Base-by-base conservation (phyloP, 169 alveolate genomes). In the Cyclospora cayetanensis region DNA sequence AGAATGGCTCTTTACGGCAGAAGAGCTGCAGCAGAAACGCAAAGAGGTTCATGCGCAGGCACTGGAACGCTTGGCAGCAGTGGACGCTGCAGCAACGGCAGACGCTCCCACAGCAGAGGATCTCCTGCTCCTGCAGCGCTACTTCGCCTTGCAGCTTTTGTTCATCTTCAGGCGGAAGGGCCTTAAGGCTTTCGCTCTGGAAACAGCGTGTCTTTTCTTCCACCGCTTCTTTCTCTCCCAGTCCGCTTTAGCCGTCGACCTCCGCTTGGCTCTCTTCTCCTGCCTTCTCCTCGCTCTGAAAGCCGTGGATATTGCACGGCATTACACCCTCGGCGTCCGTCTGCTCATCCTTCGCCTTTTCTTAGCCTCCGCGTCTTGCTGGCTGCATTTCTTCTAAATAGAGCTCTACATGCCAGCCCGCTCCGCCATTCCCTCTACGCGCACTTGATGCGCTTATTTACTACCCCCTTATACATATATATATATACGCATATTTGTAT, bases 221-320 rank as follows among this genome's bases (percentile, higher is more conserved):
- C 90, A 82, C 90, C 74, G 90, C 37, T 82, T 55, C 70, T 55
- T 55, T 55, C 27, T 55, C 27, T 7, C 70, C 7, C 34, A 15
- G 7, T 55, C 70, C n/a, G 7, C 70, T 22, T 22, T 55, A 9
- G 70, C 15, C 9, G 70, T 22, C 37, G 90, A 82, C 60, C n/a
- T 53, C 50, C 90, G 90, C 35, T 55, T 53, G 63, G 63, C 63
- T 63, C 52, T 82, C 41, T 55, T 82, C 41, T 74, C 90, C 63
- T 82, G 90, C 31, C 77, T 82, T 37, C 35, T 82, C 25, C 90
- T 82, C 42, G 90, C 90, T 42, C 90, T 82, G 43, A 82, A 82
- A 60, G 90, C 90, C 37, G 63, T 27, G 25, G 90, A 82, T 35
- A 27, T 53, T n/a, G 90, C 90, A 1, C 53, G 90, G n/a, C 90